Base-by-base conservation (phyloP, 345 rosid genomes). In the Reutealis trisperma region DNA sequence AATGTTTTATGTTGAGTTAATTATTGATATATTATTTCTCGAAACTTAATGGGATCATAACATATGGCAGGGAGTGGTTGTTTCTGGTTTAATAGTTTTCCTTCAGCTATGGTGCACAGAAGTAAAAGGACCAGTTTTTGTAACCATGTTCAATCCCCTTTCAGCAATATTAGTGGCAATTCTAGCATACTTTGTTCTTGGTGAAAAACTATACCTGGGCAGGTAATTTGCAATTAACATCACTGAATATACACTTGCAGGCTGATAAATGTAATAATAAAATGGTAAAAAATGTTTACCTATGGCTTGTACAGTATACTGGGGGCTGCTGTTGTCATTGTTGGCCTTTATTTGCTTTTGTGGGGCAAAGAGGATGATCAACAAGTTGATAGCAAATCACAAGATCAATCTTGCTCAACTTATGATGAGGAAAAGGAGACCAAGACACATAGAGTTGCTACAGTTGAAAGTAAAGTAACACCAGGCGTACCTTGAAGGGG, bases 311-410 rank as follows among this genome's bases (percentile, higher is more conserved):
- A 58, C 90, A 89, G 96, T 86, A 74, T 87, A 67, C 0, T 90
- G 32, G 93, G 96, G 25, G 91, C 85, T 59, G 72, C 72, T 41
- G 63, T 84, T 70, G 91, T 86, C 44, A 86, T 90, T 16, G 7
- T 76, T 54, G 96, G 92, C 55, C 67, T 91, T 41, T 91, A 91
- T 79, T 52, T 90, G 78, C 85, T 91, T 75, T 71, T 88, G 16
- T 90, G 93, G 94, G 96, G 94, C n/a, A 91, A 90, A 84, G 92
- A 87, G 58, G 84, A 66, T 11, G 90, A 85, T 27, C 64, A 55
- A 55, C 63, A 73, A 49, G 68, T 15, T 78, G 68, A 60, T 30
- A 15, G 55, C 12, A 69, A 79, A 70, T 63, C 77, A 37, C 65
- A 68, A 45, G 83, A 75, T 72, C 75, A 80, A 45, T 60, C 75